Evolutionary conservation across 108 stramenopile species (phyloP), one percentile per base, ranked within the genome.

Genomic region (Pseudonitzschia multiseries): DNA sequence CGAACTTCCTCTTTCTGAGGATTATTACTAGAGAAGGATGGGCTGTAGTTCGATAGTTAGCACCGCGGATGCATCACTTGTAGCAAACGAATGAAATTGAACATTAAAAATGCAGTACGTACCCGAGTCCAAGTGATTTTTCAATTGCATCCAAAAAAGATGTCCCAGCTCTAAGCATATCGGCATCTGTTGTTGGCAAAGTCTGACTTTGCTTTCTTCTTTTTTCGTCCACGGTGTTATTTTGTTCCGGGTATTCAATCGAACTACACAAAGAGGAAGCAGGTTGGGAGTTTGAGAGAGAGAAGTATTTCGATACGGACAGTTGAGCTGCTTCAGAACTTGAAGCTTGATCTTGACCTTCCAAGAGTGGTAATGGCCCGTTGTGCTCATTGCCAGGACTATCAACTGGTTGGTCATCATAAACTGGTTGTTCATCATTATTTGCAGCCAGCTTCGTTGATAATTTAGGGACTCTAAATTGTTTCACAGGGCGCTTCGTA

Each of bases 81-180:
- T 33, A 9, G 14, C 32, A 26, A 62, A 62, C 8, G 8, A 18
- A 21, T 42, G 33, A 40, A 41, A 33, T 33, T 18, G 12, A 59
- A 59, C 22, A 62, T 4, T n/a, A n/a, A 62, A 40, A 33, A 62
- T 18, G 61, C 33, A 33, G n/a, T 62, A 62, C 89, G 79, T 78
- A 89, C 89, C 82, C 73, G 9, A 81, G 76, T 29, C 87, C 88
- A 72, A 91, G 74, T 68, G 60, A 81, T 76, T 86, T 83, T 59
- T 86, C 89, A 32, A 94, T 86, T 13, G 68, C 71, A 66, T 92
- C 91, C 43, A 94, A 85, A 80, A 93, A 95, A 0, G 88, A 87
- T 53, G 86, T 84, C 28, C 90, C 91, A 17, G 89, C 87, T 50
- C 68, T 69, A 74, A 91, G 89, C 65, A 95, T 91, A n/a, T 90